Evolutionary conservation across 345 rosid species (phyloP), one percentile per base, ranked within the genome.

Genomic region (Hypericum androsaemum): DNA sequence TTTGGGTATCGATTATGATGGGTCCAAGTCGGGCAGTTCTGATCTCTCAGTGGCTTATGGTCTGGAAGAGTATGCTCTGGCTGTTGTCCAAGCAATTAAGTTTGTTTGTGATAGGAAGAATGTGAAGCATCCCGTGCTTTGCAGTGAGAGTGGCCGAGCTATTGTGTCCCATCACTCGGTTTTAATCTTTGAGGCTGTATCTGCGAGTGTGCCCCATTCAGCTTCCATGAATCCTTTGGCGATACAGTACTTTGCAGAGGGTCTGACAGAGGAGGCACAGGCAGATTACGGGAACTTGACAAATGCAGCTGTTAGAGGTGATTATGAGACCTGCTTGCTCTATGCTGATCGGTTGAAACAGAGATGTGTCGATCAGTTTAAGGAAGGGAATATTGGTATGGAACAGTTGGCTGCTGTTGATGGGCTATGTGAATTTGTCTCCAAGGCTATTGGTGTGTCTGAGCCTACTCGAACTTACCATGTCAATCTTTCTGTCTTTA

Each of bases 61-160:
- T n/a, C 85, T 90, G 6, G 74, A 82, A 17, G 98, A 90, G 76
- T 90, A 87, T 69, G 85, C 96, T 13, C 61, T 68, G 1, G 87
- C 95, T 54, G 98, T 90, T 50, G 98, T 90, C 9, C 78, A 58
- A 0, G 78, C 89, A 0, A 63, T 90, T 49, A 65, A 71, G 52
- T 56, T 62, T 54, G 87, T 84, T 6, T 90, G 98, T 50, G 89
- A 79, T 58, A 71, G 77, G 37, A 87, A 77, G 60, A 74, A 78
- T 0, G 68, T 87, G 46, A 80, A 80, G 58, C 98, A 90, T 50
- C 98, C 96, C 0, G 78, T 82, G 55, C 73, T 90, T 15, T 80
- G 87, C 64, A 86, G 95, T 15, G 98, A 90, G 64, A 82, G 98
- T 15, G 98, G 96, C 14, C 71, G 98, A 56, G 98, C 95, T 7